Evolutionary conservation across 306 rosid species (phyloP), one percentile per base, ranked within the genome.

Genomic region (Trifolium repens): DNA sequence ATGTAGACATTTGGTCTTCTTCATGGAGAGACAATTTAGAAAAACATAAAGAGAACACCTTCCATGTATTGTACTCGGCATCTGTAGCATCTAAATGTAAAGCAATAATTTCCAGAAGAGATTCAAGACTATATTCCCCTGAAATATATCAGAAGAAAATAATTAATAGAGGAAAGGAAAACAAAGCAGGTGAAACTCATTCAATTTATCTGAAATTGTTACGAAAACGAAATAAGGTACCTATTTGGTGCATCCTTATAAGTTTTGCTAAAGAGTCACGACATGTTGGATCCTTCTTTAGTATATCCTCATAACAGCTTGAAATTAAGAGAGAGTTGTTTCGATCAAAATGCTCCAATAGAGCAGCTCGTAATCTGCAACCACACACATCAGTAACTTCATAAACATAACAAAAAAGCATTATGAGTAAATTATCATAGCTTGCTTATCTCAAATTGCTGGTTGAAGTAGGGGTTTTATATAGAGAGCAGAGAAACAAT

Each of bases 211-310:
- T 70, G 49, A 71, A 39, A 47, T 46, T 63, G 65, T 58, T 82
- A 59, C 46, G 57, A 80, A 47, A n/a, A 59, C 46, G 57, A 80
- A 47, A n/a, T 32, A 16, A 62, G 57, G 40, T 91, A 94, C 97
- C 97, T 42, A 71, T 88, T 87, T 77, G 85, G 75, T 90, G 84
- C 90, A 90, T 71, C 74, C 12, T 82, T 77, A 88, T 72, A 76
- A 94, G 98, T 78, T 91, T 91, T 67, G 73, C 89, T 78, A 94
- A 53, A 81, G 97, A 75, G 81, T 87, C 75, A 54, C 68, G 14
- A 63, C 90, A 85, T 57, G 93, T 82, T 37, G 94, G 98, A 77
- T 91, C 97, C 84, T 84, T 94, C 86, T 89, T 90, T 59, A 94
- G 72, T 74, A 44, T 67, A 60, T 90, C 88, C 86, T 90, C 98